These are phyloP conservation scores for Chlamydomonas reinhardtii DNA, from an alignment of 163 green algal genomes.

Conservation along the genomic window DNA sequence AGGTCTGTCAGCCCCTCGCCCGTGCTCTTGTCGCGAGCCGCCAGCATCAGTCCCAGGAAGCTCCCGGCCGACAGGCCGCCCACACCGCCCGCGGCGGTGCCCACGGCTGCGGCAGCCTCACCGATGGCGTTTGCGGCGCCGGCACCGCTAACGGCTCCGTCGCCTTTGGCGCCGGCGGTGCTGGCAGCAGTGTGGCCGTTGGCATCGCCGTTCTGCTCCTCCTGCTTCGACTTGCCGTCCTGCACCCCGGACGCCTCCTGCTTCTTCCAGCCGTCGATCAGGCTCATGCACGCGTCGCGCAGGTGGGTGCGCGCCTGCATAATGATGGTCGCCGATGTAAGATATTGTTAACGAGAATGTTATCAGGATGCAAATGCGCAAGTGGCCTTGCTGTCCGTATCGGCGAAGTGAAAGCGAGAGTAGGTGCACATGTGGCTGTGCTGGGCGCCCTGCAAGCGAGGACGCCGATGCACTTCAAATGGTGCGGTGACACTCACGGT, in stretches of 20 bases:
- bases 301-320: conserved; percentile 4
- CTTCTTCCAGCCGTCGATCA: conserved; percentile 8
- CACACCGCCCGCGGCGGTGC: background rate
- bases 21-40: conserved; percentile 47
- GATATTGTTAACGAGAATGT: no score
- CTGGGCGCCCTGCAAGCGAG: no score
- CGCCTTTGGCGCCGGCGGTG: background rate
- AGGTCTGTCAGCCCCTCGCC: conserved; percentile 48
- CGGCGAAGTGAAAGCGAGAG: no score
- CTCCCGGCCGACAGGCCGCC: background rate
- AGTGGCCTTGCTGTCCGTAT: no score
- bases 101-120: no score
- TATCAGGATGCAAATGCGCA: no score
- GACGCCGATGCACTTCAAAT: no score
- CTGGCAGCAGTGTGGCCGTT: no score
- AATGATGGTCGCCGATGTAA: no score
- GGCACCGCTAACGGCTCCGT: background rate
- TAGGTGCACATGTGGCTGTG: no score
- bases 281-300: background rate
- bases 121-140: background rate
- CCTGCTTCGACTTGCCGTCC: background rate
- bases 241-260: background rate
- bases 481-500: background rate
- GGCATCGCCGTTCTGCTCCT: background rate
- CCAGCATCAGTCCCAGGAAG: conserved; percentile 55